A percentile compares a stretch with the other conserved stretches of the same genome.
Conservation (phyloP, 371 early-diverging fungal genomes). For the Chytridiales sp. region DNA sequence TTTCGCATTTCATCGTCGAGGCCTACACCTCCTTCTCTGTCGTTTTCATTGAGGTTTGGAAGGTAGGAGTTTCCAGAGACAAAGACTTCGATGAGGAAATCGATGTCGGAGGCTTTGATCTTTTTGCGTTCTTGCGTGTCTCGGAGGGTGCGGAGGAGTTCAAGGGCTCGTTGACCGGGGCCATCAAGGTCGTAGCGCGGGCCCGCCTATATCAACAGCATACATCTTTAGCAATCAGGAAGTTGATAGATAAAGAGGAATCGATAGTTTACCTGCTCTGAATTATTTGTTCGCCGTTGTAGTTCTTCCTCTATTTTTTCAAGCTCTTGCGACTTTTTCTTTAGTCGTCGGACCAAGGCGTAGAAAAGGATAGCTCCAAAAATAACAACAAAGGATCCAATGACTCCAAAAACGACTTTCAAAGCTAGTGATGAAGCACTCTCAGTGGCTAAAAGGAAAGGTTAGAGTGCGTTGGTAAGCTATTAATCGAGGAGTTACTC, state of each 20-base stretch:
- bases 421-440: constrained; percentile 2
- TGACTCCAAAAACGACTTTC: background rate
- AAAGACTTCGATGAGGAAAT: constrained; percentile 32
- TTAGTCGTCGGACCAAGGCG: background rate
- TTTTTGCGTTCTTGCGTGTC: background rate
- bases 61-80: constrained; percentile 22
- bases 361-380: background rate
- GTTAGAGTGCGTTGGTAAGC: background rate
- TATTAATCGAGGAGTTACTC: no score
- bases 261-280: no score
- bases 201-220: background rate
- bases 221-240: background rate
- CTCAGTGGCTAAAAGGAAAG: background rate
- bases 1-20: constrained; percentile 28
- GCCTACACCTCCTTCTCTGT: constrained; percentile 8
- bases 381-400: background rate
- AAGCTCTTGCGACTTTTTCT: background rate
- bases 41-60: constrained; percentile 21
- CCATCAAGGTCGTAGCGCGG: constrained; percentile 14
- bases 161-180: constrained; percentile 28
- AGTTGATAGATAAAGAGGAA: background rate
- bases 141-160: constrained; percentile 18
- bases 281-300: background rate
- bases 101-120: constrained; percentile 22
- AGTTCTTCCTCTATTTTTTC: background rate